Conservation (phyloP, 345 rosid species). For the Arabidopsis suecica region DNA sequence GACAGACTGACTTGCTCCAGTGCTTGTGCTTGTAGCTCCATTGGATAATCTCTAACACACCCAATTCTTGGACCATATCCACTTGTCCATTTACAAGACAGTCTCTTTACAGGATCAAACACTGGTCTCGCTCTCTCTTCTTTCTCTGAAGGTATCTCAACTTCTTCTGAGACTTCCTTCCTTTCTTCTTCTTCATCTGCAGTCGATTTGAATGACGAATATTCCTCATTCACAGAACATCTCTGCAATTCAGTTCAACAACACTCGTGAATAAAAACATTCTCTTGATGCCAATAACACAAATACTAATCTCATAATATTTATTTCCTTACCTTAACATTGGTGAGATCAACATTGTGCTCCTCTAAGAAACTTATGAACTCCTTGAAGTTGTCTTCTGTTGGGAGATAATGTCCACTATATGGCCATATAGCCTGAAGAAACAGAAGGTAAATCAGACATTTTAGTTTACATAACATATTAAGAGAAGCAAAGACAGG, state of each 20-base stretch:
- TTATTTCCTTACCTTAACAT: slow-evolving; percentile 56
- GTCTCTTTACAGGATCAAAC: slow-evolving; percentile 50
- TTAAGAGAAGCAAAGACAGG: slow-evolving; percentile 3
- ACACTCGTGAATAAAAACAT: slow-evolving; percentile 14
- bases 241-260: slow-evolving; percentile 47
- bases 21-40: slow-evolving; percentile 61
- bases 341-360: slow-evolving; percentile 60
- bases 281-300: slow-evolving; percentile 23
- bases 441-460: not conserved
- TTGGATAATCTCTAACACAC: slow-evolving; percentile 77
- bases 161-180: slow-evolving; percentile 32
- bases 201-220: slow-evolving; percentile 44
- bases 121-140: slow-evolving; percentile 42
- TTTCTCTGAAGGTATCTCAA: slow-evolving; percentile 31
- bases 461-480: slow-evolving; percentile 18
- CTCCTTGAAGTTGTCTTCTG: slow-evolving; percentile 68
- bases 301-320: not conserved
- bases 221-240: slow-evolving; percentile 60
- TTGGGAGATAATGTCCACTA: slow-evolving; percentile 76
- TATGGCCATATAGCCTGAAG: slow-evolving; percentile 71
- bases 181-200: slow-evolving; percentile 40
- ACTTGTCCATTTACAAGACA: slow-evolving; percentile 76
- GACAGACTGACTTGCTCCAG: slow-evolving; percentile 71
- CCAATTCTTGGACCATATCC: slow-evolving; percentile 77
- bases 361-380: slow-evolving; percentile 64